Base-by-base conservation (phyloP, 2,329 filamentous ascomycete species). In the Apiospora phragmitis region DNA sequence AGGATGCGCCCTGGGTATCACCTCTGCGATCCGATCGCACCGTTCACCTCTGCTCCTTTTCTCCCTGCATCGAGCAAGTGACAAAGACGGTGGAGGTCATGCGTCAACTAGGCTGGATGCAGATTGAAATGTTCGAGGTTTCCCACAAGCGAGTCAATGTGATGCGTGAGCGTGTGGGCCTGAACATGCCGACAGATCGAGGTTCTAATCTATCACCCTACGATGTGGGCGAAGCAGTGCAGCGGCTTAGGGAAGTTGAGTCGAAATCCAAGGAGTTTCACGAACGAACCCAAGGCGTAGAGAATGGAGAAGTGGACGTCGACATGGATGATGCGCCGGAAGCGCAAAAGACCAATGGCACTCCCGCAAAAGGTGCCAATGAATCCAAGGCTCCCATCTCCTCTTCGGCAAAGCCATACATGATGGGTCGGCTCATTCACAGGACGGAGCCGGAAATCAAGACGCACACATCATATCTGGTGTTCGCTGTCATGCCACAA, bases 21-120 rank as follows among this genome's bases (percentile, higher is more conserved):
- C 86, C 89, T 0, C 86, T 98, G 14, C 91, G 96, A 74, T 90
- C 93, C 0, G 86, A 87, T n/a, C 87, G 89, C 55, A 88, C 92
- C 6, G 89, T 92, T 1, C 88, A 96, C 78, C 88, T 99, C 69
- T 99, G 96, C 84, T 97, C 94, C 0, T 99, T 99, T 83, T 97
- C 93, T 1, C 96, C 96, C 0, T 99, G 96, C 81, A 97, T 99
- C 74, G 96, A 99, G 82, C 96, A 99, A 83, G 95, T 97, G 29
- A 94, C 93, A 69, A 90, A 91, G 70, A 98, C 96, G 0, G 91
- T 97, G 69, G 92, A 93, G 14, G 89, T 90, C 16, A 87, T 99
- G 81, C 91, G 95, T 69, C 88, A 90, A 47, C 84, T 94, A 8
- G 94, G 94, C 69, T 99, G 96, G 96, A 88, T 94, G 12, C 92